Evolutionary conservation across 495 filamentous ascomycete genomes (phyloP), one percentile per base, ranked within the genome.

Genomic region (Penicillium salamii): DNA sequence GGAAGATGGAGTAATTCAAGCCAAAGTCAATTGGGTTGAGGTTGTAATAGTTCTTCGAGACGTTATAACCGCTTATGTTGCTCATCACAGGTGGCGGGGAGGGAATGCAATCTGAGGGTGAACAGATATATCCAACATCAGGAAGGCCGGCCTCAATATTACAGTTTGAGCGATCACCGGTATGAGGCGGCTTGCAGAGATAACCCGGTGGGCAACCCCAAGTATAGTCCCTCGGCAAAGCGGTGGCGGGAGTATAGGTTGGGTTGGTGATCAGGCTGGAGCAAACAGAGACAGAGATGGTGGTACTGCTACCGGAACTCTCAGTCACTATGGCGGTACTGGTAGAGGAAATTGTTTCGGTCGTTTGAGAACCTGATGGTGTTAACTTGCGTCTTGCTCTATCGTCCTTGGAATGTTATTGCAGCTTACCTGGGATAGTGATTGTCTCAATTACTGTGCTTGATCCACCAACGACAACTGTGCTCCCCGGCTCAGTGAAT

Each of bases 11-110:
- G 49, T 82, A 78, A 39, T 73, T 77, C 20, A 89, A 57, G 7
- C 83, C 84, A 55, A 89, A 89, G 13, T 68, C 70, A 1, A 60
- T 53, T 5, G 86, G 86, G 15, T 80, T 66, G n/a, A 88, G 72
- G 35, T 87, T 79, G 67, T 81, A 88, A 57, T 86, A 87, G 3
- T 72, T 76, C 3, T 71, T 54, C 9, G 72, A 74, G 14, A 78
- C 65, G 13, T 79, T 77, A 65, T 76, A 65, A 35, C 75, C 68
- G 23, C 23, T 3, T 55, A 81, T 14, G 58, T 57, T 46, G 65
- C 23, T 26, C 44, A 1, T 76, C 63, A 7, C 55, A 48, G 67
- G 71, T 2, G 55, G 57, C 1, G 63, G 66, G n/a, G 76, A 56
- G 7, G 57, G 54, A n/a, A 77, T 61, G 63, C 86, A 89, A 42